Base-by-base conservation (phyloP, 441 rosid genomes). In the Pelargonium cotyledonis region DNA sequence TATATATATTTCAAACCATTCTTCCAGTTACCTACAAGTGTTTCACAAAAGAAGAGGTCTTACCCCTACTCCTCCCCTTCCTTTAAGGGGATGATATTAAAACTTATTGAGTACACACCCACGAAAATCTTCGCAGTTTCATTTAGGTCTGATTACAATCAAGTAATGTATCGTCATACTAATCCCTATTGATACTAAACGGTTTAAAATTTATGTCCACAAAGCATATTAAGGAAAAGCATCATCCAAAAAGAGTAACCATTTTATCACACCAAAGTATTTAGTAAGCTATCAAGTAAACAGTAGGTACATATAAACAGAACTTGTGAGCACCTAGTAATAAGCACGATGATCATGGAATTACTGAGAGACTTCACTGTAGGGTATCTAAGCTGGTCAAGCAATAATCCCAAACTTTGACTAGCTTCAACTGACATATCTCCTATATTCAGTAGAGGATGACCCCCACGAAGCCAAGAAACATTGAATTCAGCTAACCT, bases 341-440 rank as follows among this genome's bases (percentile, higher is more conserved):
- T 83, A 74, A 89, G 88, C 81, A 92, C 94, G 65, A 91, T 75
- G 70, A 86, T 78, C 47, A 84, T 88, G 61, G 87, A 78, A 76
- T 85, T 85, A 77, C 87, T 84, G 61, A 89, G 88, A 77, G 96
- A 87, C 73, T 84, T 92, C 68, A 92, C 92, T 21, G 88, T 80
- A 53, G 98, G 99, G 66, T 77, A 77, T 79, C 99, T 83, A 73
- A 95, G 97, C 83, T 86, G 98, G 86, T 95, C 99, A 72, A 95
- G 97, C 88, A 92, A 79, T 71, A 81, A 83, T 71, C 79, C 89
- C 85, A 95, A 78, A 68, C 74, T 86, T 77, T 84, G 84, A 83
- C 95, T 88, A 63, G 98, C 99, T 84, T 95, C 99, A 75, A 87
- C 76, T 31, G 99, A 89, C 74, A 95, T 82, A 79, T 92, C 97